Base-by-base conservation (phyloP, 176 grass and related monocot species). In the Oropetium thomaeum region DNA sequence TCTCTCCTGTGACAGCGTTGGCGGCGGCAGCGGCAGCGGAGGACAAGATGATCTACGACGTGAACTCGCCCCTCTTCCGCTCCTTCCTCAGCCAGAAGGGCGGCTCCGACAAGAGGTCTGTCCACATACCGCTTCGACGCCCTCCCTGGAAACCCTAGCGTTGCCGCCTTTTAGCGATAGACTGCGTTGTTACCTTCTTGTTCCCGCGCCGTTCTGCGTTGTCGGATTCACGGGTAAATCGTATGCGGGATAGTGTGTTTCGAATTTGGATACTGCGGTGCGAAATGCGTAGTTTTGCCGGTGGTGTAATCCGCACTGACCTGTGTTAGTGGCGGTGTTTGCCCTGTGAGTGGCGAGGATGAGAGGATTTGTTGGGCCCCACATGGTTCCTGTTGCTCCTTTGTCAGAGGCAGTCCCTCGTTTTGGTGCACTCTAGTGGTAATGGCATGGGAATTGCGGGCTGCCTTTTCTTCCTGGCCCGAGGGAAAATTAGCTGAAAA, bases 81-180 rank as follows among this genome's bases (percentile, higher is more conserved):
- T 93, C 91, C 74, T 90, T 93, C 84, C 87, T 93, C 81, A 90
- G 81, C 91, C 91, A 93, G 81, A 93, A 90, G 81, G 87, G 87
- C 1, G 73, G 87, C 40, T 64, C 74, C 57, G 91, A 89, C 38
- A 86, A 74, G 84, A 58, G 83, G 86, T 93, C 2, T 30, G 40
- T 22, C 14, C 65, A n/a, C 13, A 10, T 13, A 20, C n/a, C 25
- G 4, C 14, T 20, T 1, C 12, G 37, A 1, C 40, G 5, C 7
- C 10, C 23, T 23, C 27, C 38, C 30, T 23, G 26, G 5, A 64
- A 65, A 65, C 32, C 79, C 8, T 40, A 73, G 41, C 58, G 13
- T 38, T 1, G 40, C 6, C 14, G 7, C 16, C 34, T 0, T 19
- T 41, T 15, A 30, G 4, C 13, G 10, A n/a, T 44, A 27, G 10